Percentiles rank a stretch among this genome's conserved stretches.
phyloP scores from a whole-genome alignment of 495 filamentous ascomycete species.

The Penicillium antarcticum region DNA sequence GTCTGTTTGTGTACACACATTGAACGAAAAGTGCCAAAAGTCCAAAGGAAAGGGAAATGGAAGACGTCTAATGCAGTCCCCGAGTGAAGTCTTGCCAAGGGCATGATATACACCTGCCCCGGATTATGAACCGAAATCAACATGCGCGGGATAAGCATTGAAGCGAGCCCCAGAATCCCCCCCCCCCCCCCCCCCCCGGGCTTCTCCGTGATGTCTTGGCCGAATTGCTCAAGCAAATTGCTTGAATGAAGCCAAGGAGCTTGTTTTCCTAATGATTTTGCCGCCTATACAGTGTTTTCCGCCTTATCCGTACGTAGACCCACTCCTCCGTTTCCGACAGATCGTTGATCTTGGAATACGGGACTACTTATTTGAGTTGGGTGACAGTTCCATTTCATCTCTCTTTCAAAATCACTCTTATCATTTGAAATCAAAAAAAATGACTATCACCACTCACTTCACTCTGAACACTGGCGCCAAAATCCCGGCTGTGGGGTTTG shows the following conservation, averaged over 20 bases:
- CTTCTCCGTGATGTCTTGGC: neutral
- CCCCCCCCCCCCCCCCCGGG: neutral
- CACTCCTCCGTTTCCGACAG: neutral
- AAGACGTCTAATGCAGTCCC: no score
- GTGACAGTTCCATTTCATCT: neutral
- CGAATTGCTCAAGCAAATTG: no score
- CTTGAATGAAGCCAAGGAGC: no score
- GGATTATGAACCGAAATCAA: no score
- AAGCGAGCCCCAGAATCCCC: neutral
- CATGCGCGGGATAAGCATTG: no score
- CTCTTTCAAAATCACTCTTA: neutral
- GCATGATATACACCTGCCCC: no score
- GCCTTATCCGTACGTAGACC: neutral
- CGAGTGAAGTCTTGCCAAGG: no score
- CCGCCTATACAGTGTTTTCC: neutral
- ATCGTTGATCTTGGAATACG: no score
- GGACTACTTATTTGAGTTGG: no score
- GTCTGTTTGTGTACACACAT: neutral
- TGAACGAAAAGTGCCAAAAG: no score
- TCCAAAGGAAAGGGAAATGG: no score
- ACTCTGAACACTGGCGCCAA: slow-evolving; percentile 41
- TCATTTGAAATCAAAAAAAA: slow-evolving; percentile 6
- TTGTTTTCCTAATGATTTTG: neutral
- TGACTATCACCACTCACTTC: slow-evolving; percentile 38
- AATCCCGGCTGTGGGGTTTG: slow-evolving; percentile 37